phyloP scores from a whole-genome alignment of 352 stramenopile genomes.

The Globisporangium paddicum region DNA sequence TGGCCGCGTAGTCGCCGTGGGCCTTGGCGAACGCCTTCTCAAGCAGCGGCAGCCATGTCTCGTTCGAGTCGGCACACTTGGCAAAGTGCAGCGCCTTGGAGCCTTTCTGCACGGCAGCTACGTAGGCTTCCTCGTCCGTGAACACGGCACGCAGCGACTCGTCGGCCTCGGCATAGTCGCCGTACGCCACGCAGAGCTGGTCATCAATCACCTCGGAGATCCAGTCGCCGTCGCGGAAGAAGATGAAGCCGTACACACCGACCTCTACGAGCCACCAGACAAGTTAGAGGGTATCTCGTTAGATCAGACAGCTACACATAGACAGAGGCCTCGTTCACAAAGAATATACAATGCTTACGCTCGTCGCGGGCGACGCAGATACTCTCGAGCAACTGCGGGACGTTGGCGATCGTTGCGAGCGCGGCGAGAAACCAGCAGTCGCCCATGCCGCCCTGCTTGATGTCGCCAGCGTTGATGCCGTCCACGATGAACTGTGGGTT shows the following conservation, averaged over 20 bases:
- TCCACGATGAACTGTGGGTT: slow-evolving; percentile 39
- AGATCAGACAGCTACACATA: neutral
- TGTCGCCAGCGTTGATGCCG: slow-evolving; percentile 55
- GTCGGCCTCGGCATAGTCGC: slow-evolving; percentile 21
- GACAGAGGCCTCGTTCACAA: too few species aligned
- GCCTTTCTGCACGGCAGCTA: slow-evolving; percentile 21
- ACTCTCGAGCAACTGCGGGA: slow-evolving; percentile 56
- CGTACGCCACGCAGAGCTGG: slow-evolving; percentile 30
- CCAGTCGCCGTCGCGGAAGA: slow-evolving; percentile 47
- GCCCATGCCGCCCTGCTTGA: slow-evolving; percentile 66
- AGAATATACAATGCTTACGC: too few species aligned
- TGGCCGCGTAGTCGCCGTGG: slow-evolving; percentile 61
- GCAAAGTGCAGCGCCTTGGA: slow-evolving; percentile 36
- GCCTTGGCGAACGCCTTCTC: slow-evolving; percentile 87
- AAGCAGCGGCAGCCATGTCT: slow-evolving; percentile 81
- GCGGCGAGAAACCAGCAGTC: slow-evolving; percentile 84
- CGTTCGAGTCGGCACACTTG: slow-evolving; percentile 42
- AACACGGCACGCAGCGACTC: slow-evolving; percentile 19
- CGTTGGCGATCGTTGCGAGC: slow-evolving; percentile 64
- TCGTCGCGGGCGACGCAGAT: slow-evolving; percentile 48
- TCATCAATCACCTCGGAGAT: slow-evolving; percentile 41
- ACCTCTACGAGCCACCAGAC: slow-evolving; percentile 22
- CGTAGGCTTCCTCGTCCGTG: slow-evolving; percentile 21
- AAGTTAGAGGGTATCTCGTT: too few species aligned
- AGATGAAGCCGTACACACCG: slow-evolving; percentile 49